These are phyloP conservation scores for Trichocomaceae sp. DNA, from an alignment of 2,329 filamentous ascomycete genomes.

Conservation along the genomic window DNA sequence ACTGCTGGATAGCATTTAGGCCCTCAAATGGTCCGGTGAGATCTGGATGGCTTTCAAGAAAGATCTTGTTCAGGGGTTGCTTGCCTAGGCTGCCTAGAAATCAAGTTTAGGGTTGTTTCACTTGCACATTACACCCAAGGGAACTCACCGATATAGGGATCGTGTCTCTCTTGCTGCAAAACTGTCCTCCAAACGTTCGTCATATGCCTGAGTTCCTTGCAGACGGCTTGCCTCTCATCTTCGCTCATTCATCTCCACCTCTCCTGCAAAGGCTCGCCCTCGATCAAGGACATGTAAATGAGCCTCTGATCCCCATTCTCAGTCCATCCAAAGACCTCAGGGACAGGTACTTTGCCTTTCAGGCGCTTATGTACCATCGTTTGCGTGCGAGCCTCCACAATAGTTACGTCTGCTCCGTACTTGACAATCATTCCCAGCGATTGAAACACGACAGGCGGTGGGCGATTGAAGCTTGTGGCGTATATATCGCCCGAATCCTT, in stretches of 20 bases:
- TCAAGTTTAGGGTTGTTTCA: background rate
- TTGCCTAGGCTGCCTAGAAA: constrained; percentile 25
- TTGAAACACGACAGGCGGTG: constrained; percentile 27
- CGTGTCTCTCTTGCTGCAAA: background rate
- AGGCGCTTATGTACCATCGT: constrained; percentile 22
- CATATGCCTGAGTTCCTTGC: constrained; percentile 24
- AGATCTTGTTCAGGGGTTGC: constrained; percentile 28
- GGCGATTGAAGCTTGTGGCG: constrained; percentile 20
- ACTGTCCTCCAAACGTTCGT: constrained; percentile 17
- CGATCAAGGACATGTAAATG: constrained; percentile 24
- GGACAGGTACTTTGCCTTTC: constrained; percentile 20
- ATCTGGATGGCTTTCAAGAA: constrained; percentile 17
- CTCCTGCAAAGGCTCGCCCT: constrained; percentile 18
- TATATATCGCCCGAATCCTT: constrained; percentile 15
- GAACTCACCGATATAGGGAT: constrained; percentile 12
- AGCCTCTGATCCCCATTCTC: constrained; percentile 19
- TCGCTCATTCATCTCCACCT: constrained; percentile 21
- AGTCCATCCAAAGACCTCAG: constrained; percentile 22
- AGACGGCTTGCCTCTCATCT: constrained; percentile 23
- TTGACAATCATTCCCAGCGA: constrained; percentile 31
- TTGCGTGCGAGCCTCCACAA: constrained; percentile 26
- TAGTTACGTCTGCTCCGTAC: constrained; percentile 28
- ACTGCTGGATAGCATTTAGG: constrained; percentile 23
- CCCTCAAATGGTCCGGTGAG: constrained; percentile 26
- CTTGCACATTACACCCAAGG: background rate